Base-by-base conservation (phyloP, 2,329 filamentous ascomycete genomes). In the Colletotrichum sp. region DNA sequence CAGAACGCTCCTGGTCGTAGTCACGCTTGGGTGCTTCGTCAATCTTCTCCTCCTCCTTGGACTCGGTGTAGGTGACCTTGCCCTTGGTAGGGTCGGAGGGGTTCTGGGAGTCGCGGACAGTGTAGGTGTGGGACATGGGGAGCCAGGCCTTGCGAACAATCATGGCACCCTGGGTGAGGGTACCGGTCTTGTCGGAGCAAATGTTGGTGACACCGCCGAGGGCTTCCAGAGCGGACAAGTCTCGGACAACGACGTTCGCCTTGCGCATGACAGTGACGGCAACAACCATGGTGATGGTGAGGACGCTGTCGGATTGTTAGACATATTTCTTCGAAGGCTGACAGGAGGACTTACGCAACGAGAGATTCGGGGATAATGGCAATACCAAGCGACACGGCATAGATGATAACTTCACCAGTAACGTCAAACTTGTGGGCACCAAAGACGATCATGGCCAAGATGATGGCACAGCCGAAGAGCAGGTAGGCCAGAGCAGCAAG, bases 401-500 rank as follows among this genome's bases (percentile, higher is more conserved):
- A 91, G 74, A 91, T 90, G 75, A 91, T 86, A 77, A 91, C 89
- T 76, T 91, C 89, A 43, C 87, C 86, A 57, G 86, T 83, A 67
- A 89, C 82, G 60, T 87, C 79, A 79, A 90, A 91, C 76, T 88
- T 86, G 80, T 91, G 91, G 67, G 89, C 90, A 1, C 86, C 89
- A 80, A 92, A 92, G 13, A 92, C 90, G 59, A 92, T 87, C 72
- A 92, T 86, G 32, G 90, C 90, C 32, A 92, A 84, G 24, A 91
- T 80, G 13, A 91, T 82, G n/a, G 90, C 95, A 76, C 94, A 92
- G 63, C 90, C 92, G 81, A 96, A 96, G 4, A 97, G 90, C 9
- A 94, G 86, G 72, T 96, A 93, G 13, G 95, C 95, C 75, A 97
- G 89, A 79, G 94, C 94, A 75, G 93, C 94, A 67, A 97, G 87